These are phyloP conservation scores for Geotrichum klebahnii DNA, from an alignment of 1,139 yeast genomes.

Conservation along the genomic window DNA sequence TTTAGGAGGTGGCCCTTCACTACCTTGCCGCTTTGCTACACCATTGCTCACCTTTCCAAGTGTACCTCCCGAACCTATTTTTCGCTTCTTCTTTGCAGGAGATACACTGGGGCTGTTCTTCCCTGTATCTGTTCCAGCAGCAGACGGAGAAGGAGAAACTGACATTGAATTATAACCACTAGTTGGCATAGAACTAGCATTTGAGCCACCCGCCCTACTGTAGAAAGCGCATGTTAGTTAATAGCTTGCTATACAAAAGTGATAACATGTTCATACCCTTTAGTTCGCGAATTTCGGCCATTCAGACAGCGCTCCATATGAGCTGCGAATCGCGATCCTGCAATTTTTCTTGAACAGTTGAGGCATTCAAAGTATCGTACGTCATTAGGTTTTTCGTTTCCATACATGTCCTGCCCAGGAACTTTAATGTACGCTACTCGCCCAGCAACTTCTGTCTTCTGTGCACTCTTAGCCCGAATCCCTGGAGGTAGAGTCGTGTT, in stretches of 20 bases:
- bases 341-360: slow-evolving; percentile 79
- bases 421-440: slow-evolving; percentile 33
- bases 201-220: slow-evolving; percentile 3
- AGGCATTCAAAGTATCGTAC: slow-evolving; percentile 66
- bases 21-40: slow-evolving; percentile 15
- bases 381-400: slow-evolving; percentile 46
- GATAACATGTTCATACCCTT: slow-evolving; percentile 22
- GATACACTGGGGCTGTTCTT: slow-evolving; percentile 20
- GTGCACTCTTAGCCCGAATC: slow-evolving; percentile 23
- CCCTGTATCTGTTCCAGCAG: neutral
- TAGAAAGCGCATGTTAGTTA: neutral
- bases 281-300: slow-evolving; percentile 41
- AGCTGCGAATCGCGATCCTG: slow-evolving; percentile 88
- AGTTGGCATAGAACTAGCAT: slow-evolving; percentile 15
- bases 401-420: slow-evolving; percentile 49
- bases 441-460: slow-evolving; percentile 29
- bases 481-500: slow-evolving; percentile 21
- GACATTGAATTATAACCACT: slow-evolving; percentile 26
- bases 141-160: slow-evolving; percentile 22
- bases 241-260: neutral
- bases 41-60: neutral
- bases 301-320: slow-evolving; percentile 85
- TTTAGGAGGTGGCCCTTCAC: slow-evolving; percentile 28
- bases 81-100: slow-evolving; percentile 24
- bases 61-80: neutral